A percentile compares a stretch with the other conserved stretches of the same genome.
Evolutionary conservation across 495 filamentous ascomycete genomes (phyloP).

Genomic region (Aspergillus avenaceus): DNA sequence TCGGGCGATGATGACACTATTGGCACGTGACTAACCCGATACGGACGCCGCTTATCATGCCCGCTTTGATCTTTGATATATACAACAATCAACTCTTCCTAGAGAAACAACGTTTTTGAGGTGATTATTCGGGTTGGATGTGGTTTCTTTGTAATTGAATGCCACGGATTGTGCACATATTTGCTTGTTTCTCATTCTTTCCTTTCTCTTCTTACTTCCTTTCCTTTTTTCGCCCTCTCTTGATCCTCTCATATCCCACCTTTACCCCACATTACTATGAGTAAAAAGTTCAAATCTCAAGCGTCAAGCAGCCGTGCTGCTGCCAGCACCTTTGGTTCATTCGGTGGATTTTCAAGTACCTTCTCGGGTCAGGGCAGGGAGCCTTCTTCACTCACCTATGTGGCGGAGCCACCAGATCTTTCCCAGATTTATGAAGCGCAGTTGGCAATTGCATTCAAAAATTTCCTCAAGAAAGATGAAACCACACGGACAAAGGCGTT

Average conservation of each 20-base stretch:
- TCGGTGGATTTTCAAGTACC: constrained; percentile 41
- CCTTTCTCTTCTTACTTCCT: not conserved
- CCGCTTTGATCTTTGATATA: not conserved
- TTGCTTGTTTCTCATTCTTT: not conserved
- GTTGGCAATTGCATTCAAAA: constrained; percentile 84
- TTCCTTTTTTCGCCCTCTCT: constrained; percentile 9
- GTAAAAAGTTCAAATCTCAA: constrained; percentile 66
- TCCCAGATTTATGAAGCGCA: constrained; percentile 72
- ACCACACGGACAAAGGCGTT: constrained; percentile 91
- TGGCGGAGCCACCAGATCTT: constrained; percentile 80
- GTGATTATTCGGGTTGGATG: not conserved
- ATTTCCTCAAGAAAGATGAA: constrained; percentile 85
- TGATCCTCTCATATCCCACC: constrained; percentile 22
- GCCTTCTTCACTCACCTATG: constrained; percentile 70
- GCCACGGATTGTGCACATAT: not conserved
- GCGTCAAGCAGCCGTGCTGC: constrained; percentile 68
- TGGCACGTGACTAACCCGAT: constrained; percentile 38
- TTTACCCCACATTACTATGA: constrained; percentile 53
- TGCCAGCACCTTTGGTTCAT: constrained; percentile 43
- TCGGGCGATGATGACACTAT: constrained; percentile 38
- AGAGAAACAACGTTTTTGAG: not conserved
- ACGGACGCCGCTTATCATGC: constrained; percentile 24
- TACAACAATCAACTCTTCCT: not conserved
- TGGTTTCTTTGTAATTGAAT: not conserved
- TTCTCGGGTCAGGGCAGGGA: constrained; percentile 43